These are phyloP conservation scores for Paecilomyces niveus DNA, from an alignment of 2,329 filamentous ascomycete genomes.

Conservation along the genomic window DNA sequence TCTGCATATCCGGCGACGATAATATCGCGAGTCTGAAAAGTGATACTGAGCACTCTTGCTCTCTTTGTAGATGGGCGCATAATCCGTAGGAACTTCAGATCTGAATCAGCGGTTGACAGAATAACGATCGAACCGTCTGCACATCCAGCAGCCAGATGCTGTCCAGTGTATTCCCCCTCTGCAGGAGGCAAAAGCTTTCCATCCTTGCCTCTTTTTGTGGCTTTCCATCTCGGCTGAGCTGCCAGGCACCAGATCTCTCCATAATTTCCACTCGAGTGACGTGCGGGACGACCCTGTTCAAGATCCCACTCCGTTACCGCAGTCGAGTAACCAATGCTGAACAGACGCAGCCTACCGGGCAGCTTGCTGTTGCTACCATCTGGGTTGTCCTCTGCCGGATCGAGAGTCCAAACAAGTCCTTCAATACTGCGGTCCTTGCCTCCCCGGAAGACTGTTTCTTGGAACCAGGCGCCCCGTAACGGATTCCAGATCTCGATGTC, in stretches of 20 bases:
- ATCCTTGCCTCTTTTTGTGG: constrained; percentile 28
- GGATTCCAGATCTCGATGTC: constrained; percentile 99
- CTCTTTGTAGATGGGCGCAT: constrained; percentile 75
- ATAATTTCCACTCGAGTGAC: constrained; percentile 84
- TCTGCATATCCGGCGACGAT: constrained; percentile 93
- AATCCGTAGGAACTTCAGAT: constrained; percentile 71
- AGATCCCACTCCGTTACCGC: constrained; percentile 95
- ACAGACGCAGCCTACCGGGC: constrained; percentile 72
- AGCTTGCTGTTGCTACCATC: constrained; percentile 55
- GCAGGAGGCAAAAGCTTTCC: constrained; percentile 25
- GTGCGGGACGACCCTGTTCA: constrained; percentile 65
- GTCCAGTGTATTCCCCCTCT: constrained; percentile 36
- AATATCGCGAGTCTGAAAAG: constrained; percentile 76
- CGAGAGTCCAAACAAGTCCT: constrained; percentile 83
- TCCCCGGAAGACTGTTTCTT: constrained; percentile 78
- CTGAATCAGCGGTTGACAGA: constrained; percentile 76
- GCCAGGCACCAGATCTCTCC: constrained; percentile 96
- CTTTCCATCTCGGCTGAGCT: constrained; percentile 62
- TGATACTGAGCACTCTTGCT: constrained; percentile 81
- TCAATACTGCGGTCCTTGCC: constrained; percentile 83
- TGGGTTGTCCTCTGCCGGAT: constrained; percentile 59
- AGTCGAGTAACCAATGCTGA: constrained; percentile 92
- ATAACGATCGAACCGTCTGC: constrained; percentile 85
- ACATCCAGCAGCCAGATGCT: constrained; percentile 78
- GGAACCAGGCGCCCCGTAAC: constrained; percentile 71